These are phyloP conservation scores for Ceratocystis destructans DNA, from an alignment of 2,329 filamentous ascomycete species.

Conservation along the genomic window DNA sequence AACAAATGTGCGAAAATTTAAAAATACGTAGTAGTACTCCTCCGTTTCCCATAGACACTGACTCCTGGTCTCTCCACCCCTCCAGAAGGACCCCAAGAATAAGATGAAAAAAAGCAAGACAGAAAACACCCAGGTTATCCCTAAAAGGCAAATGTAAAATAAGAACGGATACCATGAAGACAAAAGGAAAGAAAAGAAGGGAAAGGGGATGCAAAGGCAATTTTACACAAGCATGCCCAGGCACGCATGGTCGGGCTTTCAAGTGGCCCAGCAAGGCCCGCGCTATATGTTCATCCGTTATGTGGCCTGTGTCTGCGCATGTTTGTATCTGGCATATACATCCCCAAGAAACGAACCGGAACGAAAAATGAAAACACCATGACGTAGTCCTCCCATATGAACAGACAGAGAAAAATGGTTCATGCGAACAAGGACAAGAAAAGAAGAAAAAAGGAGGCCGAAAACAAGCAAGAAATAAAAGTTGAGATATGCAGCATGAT, in stretches of 20 bases:
- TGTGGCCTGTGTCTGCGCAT: background rate
- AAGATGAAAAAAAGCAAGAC: constrained; percentile 4
- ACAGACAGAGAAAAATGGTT: background rate
- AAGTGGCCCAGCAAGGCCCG: too few relatives aligned
- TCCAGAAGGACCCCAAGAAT: background rate
- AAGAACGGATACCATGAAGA: background rate
- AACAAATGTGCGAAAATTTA: background rate
- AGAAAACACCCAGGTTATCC: background rate
- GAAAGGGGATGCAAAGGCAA: constrained; percentile 2
- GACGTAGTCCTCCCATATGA: background rate
- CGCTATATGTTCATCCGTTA: background rate
- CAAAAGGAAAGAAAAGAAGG: constrained; percentile 11
- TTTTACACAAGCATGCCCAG: too few relatives aligned
- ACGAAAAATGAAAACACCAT: background rate
- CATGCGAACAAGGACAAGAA: background rate
- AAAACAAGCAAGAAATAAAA: constrained; percentile 1
- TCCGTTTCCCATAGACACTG: too few relatives aligned
- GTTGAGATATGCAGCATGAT: constrained; percentile 3
- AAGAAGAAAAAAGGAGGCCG: background rate
- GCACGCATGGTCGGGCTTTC: too few relatives aligned
- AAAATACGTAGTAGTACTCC: too few relatives aligned
- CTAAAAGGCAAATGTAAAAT: background rate
- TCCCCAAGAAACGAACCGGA: background rate
- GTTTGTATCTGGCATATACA: background rate
- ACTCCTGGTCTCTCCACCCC: background rate